phyloP scores from a whole-genome alignment of 192 early-diverging fungal genomes.

The Dispira parvispora region DNA sequence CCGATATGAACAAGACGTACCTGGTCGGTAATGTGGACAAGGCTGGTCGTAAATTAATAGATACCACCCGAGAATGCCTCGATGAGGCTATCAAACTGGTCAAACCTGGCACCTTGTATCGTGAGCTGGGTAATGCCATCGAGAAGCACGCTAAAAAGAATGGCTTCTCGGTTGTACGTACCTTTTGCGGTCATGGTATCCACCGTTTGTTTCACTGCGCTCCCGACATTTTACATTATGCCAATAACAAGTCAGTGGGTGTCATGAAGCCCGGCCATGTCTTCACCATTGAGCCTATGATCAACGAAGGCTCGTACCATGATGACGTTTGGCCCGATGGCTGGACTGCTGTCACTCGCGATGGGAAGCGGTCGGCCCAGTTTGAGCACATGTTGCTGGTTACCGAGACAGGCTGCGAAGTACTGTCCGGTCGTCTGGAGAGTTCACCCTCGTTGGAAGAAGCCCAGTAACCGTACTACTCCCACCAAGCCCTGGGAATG shows the following conservation, averaged over 20 bases:
- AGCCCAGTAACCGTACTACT: no score
- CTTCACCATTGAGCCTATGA: slow-evolving; percentile 99
- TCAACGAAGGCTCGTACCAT: slow-evolving; percentile 60
- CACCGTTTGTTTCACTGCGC: slow-evolving; percentile 72
- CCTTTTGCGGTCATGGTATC: slow-evolving; percentile 90
- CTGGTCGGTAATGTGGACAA: slow-evolving; percentile 80
- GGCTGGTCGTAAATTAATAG: slow-evolving; percentile 50
- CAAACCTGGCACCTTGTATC: slow-evolving; percentile 80
- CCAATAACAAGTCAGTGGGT: slow-evolving; percentile 89
- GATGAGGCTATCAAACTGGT: slow-evolving; percentile 82
- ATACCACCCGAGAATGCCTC: slow-evolving; percentile 70
- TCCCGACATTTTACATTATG: slow-evolving; percentile 90
- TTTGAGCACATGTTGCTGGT: slow-evolving; percentile 94
- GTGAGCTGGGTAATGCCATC: slow-evolving; percentile 83
- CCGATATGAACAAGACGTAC: slow-evolving; percentile 90
- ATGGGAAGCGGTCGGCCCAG: slow-evolving; percentile 91
- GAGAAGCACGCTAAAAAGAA: slow-evolving; percentile 67
- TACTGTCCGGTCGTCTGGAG: slow-evolving; percentile 28
- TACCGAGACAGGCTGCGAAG: slow-evolving; percentile 79
- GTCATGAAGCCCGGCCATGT: slow-evolving; percentile 88
- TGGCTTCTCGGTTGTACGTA: slow-evolving; percentile 81
- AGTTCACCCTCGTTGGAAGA: slow-evolving; percentile 1
- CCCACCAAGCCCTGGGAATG: no score
- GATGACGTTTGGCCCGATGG: slow-evolving; percentile 59
- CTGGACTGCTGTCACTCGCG: slow-evolving; percentile 82